A percentile compares a stretch with the other conserved stretches of the same genome.
phyloP scores from a whole-genome alignment of 768 basidiomycete genomes.

The Hericium coralloides region DNA sequence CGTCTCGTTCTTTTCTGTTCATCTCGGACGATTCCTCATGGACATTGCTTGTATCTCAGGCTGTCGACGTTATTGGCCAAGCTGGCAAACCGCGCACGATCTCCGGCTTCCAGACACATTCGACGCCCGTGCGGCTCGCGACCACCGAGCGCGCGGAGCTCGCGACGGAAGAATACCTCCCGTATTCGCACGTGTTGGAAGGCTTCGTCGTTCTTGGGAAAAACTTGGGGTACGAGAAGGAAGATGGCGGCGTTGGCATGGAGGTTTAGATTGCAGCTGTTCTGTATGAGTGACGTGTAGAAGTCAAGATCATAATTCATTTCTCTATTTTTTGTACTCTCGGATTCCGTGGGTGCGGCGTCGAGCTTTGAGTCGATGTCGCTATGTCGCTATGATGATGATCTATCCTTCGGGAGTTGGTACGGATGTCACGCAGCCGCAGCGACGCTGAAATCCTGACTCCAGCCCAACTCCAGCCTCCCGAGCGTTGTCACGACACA shows the following conservation, averaged over 20 bases:
- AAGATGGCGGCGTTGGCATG: slow-evolving; percentile 35
- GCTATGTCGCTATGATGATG: too few species aligned
- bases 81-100: slow-evolving; percentile 96
- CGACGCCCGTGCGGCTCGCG: slow-evolving; percentile 90
- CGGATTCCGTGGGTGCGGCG: too few species aligned
- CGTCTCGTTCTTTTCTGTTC: neutral
- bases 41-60: slow-evolving; percentile 34
- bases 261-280: too few species aligned
- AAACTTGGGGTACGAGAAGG: slow-evolving; percentile 84
- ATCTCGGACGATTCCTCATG: neutral
- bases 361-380: too few species aligned
- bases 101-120: slow-evolving; percentile 97
- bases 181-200: slow-evolving; percentile 84
- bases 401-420: too few species aligned
- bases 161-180: slow-evolving; percentile 94
- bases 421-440: too few species aligned
- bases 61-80: slow-evolving; percentile 95
- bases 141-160: slow-evolving; percentile 93
- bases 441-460: too few species aligned
- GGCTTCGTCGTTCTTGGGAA: slow-evolving; percentile 93
- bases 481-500: too few species aligned
- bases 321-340: neutral
- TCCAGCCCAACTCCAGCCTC: too few species aligned
- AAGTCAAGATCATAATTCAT: neutral
- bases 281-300: neutral